Conservation (phyloP, 73 alveolate genomes). For the Uronychia setigera region DNA sequence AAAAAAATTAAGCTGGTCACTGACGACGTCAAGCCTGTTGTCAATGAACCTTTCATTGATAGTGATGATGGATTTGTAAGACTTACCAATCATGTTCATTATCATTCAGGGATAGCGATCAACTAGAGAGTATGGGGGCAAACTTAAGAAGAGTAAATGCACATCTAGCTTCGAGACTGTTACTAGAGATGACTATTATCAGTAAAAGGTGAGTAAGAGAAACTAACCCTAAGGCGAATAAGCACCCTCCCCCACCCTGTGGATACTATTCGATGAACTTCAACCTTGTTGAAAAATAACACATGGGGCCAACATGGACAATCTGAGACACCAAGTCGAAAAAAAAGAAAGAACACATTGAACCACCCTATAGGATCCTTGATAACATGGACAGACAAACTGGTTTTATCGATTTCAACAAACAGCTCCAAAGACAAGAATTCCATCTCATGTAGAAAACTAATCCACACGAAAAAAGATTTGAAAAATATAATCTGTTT, state of each 20-base stretch:
- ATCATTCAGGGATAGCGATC: not conserved
- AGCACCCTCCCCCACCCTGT: slow-evolving; percentile 38
- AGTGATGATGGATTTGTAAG: not conserved
- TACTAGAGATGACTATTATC: slow-evolving; percentile 12
- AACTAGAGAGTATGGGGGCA: not conserved
- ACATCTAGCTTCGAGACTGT: slow-evolving; percentile 18
- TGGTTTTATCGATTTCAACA: slow-evolving; percentile 32
- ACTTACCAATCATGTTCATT: not conserved
- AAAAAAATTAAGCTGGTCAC: not conserved
- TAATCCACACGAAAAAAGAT: slow-evolving; percentile 45
- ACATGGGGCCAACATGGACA: not conserved
- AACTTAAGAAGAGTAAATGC: not conserved
- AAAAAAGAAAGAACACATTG: not conserved
- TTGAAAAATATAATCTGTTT: slow-evolving; percentile 27
- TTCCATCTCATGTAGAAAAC: slow-evolving; percentile 13
- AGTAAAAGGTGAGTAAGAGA: not conserved
- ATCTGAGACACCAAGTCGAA: slow-evolving; percentile 8
- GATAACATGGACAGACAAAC: not conserved
- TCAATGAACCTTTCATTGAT: not conserved
- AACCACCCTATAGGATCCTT: slow-evolving; percentile 12
- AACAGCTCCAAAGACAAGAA: slow-evolving; percentile 13
- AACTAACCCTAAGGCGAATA: not conserved
- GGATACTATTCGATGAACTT: slow-evolving; percentile 26
- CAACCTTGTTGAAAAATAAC: slow-evolving; percentile 9
- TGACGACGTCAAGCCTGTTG: not conserved